Base-by-base conservation (phyloP, 345 rosid genomes). In the Punica granatum region DNA sequence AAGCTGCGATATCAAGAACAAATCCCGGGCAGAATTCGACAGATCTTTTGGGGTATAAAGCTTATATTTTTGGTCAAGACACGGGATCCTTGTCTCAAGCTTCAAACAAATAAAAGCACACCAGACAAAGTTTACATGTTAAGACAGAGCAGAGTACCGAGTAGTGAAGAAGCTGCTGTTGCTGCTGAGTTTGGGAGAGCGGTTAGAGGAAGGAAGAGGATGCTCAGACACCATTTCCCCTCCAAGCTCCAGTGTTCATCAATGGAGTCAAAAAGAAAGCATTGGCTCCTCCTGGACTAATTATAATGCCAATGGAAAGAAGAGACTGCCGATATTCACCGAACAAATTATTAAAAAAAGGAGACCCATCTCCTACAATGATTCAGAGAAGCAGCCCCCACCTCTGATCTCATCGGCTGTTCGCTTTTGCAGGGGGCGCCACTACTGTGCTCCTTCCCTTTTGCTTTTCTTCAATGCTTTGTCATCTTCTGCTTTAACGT, bases 381-480 rank as follows among this genome's bases (percentile, higher is more conserved):
- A 63, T 63, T 63, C 48, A 63, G 46, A 19, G 32, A 23, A 21
- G 44, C 64, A 36, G 32, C 9, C 7, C 66, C 44, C 46, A 12
- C 44, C 64, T 35, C 44, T 63, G 66, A 63, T 63, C 44, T 63
- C 66, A 39, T 63, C 49, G 21, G 34, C 61, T 56, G 34, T 28
- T 13, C 61, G 32, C 48, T 63, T 37, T 37, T 39, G 66, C 65
- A 62, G n/a, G n/a, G n/a, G 65, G 65, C 43, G 23, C 65, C 65
- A 19, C 43, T 36, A 31, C 32, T 28, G 21, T 30, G 16, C 37
- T 30, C 19, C 10, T 0, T 39, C 16, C 49, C 48, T 35, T 63
- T 63, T 35, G 44, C 44, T 12, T 23, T 33, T 39, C 49, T n/a
- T 39, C 66, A n/a, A 3, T 33, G 42, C 65, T 34, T 61, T 61